Evolutionary conservation across 352 stramenopile genomes (phyloP).

Genomic region (Phytophthora pisi): DNA sequence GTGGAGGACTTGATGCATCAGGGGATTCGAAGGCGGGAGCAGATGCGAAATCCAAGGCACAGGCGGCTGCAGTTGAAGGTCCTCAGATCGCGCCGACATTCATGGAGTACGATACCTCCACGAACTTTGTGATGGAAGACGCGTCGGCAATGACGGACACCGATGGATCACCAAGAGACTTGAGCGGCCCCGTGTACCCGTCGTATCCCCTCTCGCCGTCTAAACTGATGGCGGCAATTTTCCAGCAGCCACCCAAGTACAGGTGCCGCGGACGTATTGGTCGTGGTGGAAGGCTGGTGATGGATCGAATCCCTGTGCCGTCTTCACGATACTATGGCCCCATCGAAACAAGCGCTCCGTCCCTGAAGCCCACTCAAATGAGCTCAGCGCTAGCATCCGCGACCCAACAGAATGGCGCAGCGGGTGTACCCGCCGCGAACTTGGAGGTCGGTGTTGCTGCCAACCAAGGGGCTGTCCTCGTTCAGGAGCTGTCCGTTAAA

Average conservation of each 20-base stretch:
- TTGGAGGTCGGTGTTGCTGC: conserved; percentile 26
- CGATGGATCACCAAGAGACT: conserved; percentile 28
- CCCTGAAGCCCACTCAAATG: conserved; percentile 27
- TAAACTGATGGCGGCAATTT: conserved; percentile 68
- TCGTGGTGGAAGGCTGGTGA: conserved; percentile 70
- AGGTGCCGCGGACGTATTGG: conserved; percentile 73
- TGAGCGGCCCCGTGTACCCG: conserved; percentile 49
- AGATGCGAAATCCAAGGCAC: conserved; percentile 23
- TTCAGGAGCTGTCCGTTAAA: conserved; percentile 68
- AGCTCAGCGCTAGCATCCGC: not conserved
- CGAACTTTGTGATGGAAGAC: conserved; percentile 64
- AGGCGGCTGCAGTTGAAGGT: conserved; percentile 29
- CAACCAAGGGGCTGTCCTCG: conserved; percentile 59
- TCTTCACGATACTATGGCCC: conserved; percentile 58
- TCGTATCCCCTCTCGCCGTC: conserved; percentile 72
- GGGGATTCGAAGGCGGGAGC: conserved; percentile 15
- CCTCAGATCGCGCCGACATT: conserved; percentile 54
- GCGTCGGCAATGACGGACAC: conserved; percentile 30
- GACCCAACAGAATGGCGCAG: conserved; percentile 13
- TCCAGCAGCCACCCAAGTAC: conserved; percentile 76
- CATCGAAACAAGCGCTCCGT: conserved; percentile 55
- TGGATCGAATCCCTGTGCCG: conserved; percentile 75
- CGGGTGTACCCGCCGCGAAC: conserved; percentile 7
- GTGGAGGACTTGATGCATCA: not conserved
- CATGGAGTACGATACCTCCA: conserved; percentile 78